Base-by-base conservation (phyloP, 306 rosid genomes). In the Astragalus membranaceus region DNA sequence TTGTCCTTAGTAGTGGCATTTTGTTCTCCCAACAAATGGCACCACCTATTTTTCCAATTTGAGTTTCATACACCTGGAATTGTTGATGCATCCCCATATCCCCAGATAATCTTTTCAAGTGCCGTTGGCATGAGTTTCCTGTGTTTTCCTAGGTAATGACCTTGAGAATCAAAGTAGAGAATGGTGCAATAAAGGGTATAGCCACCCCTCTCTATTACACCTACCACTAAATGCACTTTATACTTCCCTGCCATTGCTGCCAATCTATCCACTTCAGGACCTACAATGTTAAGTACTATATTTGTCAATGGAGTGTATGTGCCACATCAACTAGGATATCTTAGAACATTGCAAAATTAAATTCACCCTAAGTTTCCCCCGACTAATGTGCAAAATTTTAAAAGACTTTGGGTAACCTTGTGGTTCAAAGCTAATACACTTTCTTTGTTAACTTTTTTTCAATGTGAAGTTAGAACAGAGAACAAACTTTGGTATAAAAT, bases 221-320 rank as follows among this genome's bases (percentile, higher is more conserved):
- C 98, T 81, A 93, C 88, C 48, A 93, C 98, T 77, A 93, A 53
- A 81, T 86, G 77, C 3, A 90, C 93, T 77, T 84, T 87, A 51
- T 87, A 90, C 83, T 88, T 93, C 57, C 90, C 97, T 1, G 97
- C 97, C 98, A 93, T 88, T 80, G 96, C 89, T 53, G 97, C 94
- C 86, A 93, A 82, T 56, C 85, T 85, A 72, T 90, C 94, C 46
- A 93, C 96, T 79, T 93, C 98, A 76, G 98, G 94, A 56, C 96
- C 98, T 93, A 41, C 83, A 75, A 9, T 37, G 55, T 16, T 59
- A 36, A 59, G 39, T 36, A 70, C 62, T 54, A 57, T 55, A 52
- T 43, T 46, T 41, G 13, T 46, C 10, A 51, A 23, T 13, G 23
- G 62, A 76, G 74, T 16, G 20, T 16, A 8, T 5, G 32, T 49